These are phyloP conservation scores for Setaria viridis DNA, from an alignment of 202 grass and related monocot species.

Conservation along the genomic window DNA sequence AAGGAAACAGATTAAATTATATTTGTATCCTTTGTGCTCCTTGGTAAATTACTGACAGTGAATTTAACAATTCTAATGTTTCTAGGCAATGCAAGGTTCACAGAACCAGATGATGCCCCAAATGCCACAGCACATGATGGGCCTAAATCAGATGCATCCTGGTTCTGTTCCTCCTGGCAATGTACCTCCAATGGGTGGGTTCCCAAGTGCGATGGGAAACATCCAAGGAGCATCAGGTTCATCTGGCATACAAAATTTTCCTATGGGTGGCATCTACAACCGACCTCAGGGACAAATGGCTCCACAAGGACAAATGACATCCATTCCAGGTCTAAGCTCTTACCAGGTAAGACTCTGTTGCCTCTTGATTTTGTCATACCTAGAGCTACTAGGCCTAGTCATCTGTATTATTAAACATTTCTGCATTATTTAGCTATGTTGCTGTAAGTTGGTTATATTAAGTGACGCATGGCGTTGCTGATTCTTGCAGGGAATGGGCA, in stretches of 20 bases:
- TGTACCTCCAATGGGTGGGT: conserved; percentile 77
- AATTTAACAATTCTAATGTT: conserved; percentile 40
- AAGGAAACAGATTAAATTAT: conserved; percentile 15
- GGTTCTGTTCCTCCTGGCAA: conserved; percentile 54
- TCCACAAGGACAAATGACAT: conserved; percentile 68
- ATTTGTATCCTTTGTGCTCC: neutral
- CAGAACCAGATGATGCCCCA: conserved; percentile 79
- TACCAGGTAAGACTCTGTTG: conserved; percentile 63
- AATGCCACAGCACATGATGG: conserved; percentile 86
- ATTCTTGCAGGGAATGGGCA: conserved; percentile 83
- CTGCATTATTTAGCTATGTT: neutral
- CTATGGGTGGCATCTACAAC: conserved; percentile 84
- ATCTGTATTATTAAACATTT: neutral
- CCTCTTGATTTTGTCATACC: neutral
- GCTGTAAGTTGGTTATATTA: conserved; percentile 5
- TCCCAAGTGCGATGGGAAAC: conserved; percentile 78
- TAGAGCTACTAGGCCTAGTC: neutral
- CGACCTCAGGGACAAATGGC: conserved; percentile 81
- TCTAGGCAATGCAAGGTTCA: conserved; percentile 82
- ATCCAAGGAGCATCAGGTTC: conserved; percentile 71
- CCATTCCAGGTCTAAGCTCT: conserved; percentile 80
- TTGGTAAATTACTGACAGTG: neutral
- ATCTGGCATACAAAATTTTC: conserved; percentile 78
- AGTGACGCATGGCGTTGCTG: conserved; percentile 32
- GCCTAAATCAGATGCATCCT: conserved; percentile 75